phyloP scores from a whole-genome alignment of 129 eudicot genomes.

The Oenanthe sinensis region DNA sequence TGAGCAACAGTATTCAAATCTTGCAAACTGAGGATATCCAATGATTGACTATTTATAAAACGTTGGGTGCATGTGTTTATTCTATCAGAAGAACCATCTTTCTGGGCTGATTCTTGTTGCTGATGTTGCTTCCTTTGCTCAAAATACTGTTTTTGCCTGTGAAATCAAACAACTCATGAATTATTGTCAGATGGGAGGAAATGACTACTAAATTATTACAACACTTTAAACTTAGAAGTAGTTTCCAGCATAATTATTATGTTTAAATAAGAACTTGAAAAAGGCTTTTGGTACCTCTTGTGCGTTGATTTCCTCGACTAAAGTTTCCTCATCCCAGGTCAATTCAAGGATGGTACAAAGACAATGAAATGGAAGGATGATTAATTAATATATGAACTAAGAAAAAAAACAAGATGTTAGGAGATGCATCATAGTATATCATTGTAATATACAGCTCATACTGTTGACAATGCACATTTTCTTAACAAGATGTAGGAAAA shows the following conservation, averaged over 20 bases:
- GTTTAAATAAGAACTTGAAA: neutral
- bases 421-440: neutral
- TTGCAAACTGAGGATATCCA: conserved; percentile 69
- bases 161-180: conserved; percentile 8
- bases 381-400: conserved; percentile 9
- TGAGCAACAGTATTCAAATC: conserved; percentile 45
- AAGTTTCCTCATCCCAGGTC: conserved; percentile 25
- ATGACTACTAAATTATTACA: neutral
- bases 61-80: conserved; percentile 25
- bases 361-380: conserved; percentile 11
- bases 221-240: neutral
- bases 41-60: conserved; percentile 46
- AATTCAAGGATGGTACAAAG: conserved; percentile 16
- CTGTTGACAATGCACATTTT: neutral
- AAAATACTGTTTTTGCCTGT: conserved; percentile 87
- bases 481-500: neutral
- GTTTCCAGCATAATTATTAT: neutral
- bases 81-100: conserved; percentile 33
- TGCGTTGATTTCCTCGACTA: conserved; percentile 83
- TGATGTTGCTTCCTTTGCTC: conserved; percentile 81
- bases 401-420: conserved; percentile 10
- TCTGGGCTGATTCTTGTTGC: conserved; percentile 35
- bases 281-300: conserved; percentile 46
- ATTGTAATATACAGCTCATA: neutral
- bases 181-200: neutral